Base-by-base conservation (phyloP, 768 basidiomycete genomes). In the Tulasnella sp. region DNA sequence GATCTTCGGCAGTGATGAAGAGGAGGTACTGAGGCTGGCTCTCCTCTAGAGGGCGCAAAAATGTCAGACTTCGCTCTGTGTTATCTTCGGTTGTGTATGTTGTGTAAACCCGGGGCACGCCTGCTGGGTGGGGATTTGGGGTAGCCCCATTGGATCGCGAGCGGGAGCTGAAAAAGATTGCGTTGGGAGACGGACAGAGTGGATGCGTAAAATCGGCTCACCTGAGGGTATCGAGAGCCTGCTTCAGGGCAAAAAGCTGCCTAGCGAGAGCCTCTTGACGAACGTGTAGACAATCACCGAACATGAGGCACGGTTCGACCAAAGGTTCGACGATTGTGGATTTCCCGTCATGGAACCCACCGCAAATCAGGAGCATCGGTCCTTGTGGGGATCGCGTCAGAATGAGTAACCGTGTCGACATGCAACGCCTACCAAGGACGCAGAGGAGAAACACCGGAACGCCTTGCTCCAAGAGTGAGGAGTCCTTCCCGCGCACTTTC, bases 291-390 rank as follows among this genome's bases (percentile, higher is more conserved):
- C 2, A 17, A 45, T 74, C 54, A 29, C 12, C 25, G 54, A 74
- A 45, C 54, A 74, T 70, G 25, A 74, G 22, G 72, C 52, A 69
- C 72, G 72, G 72, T n/a, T 74, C 6, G 4, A 29, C 29, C 72
- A 45, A 45, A 31, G 72, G 72, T 31, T 74, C 42, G 22, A 74
- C 72, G 49, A 74, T 74, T 17, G 29, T 74, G 25, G 72, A 68
- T 45, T n/a, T n/a, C 34, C 15, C 54, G 49, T 74, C 72, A 34
- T 58, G 49, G 72, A 74, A 74, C 45, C 72, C 72, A 38, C 72
- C 72, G 25, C 39, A 45, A 31, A 74, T 31, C 39, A 74, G 25
- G 11, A 74, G 49, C 6, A 74, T 58, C 4, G 72, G 72, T 45
- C 49, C 73, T 74, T 37, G 36, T 29, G 29, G 14, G 25, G 52